phyloP scores from a whole-genome alignment of 2,329 filamentous ascomycete species.

The Alternaria sp. region DNA sequence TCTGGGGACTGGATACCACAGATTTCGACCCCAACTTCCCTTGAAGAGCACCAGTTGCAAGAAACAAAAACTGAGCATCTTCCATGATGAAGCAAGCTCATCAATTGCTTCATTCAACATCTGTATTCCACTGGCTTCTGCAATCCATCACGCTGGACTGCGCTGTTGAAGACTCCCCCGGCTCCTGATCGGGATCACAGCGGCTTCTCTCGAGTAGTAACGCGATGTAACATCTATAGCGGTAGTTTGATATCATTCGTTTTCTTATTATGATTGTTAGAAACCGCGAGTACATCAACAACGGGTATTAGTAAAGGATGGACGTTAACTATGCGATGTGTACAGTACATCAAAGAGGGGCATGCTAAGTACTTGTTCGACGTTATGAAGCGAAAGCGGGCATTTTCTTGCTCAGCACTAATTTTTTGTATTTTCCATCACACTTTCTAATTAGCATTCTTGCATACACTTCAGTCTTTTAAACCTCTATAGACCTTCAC shows the following conservation, averaged over 20 bases:
- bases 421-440: background rate
- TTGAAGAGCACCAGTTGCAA: conserved; percentile 16
- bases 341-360: background rate
- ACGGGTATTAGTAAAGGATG: background rate
- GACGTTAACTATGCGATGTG: background rate
- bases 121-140: background rate
- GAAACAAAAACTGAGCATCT: background rate
- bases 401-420: background rate
- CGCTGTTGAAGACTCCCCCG: background rate
- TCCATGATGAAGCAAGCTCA: background rate
- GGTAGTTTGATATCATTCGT: background rate
- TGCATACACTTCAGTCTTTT: background rate
- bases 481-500: background rate
- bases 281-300: background rate
- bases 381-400: background rate
- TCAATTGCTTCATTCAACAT: background rate
- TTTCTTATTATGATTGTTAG: background rate
- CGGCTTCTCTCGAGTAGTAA: background rate
- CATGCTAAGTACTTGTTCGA: background rate
- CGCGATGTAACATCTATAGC: background rate
- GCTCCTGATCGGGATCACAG: too few relatives aligned
- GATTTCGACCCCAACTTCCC: conserved; percentile 45
- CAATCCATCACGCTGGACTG: background rate
- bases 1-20: conserved; percentile 56
- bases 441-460: too few relatives aligned